Conservation (phyloP, 2,329 filamentous ascomycete species). For the Blastomyces gilchristii region DNA sequence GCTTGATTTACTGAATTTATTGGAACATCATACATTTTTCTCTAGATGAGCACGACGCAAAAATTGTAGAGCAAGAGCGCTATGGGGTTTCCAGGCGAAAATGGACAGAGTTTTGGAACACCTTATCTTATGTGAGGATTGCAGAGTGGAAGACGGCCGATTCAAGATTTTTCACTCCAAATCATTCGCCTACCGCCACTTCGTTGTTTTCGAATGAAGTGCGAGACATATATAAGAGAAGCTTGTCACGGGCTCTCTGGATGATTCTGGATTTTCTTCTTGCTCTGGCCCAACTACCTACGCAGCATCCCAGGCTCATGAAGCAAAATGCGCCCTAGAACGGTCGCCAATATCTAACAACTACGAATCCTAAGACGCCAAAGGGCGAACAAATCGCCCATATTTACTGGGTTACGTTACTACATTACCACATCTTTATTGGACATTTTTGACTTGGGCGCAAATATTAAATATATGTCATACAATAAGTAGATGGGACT, state of each 20-base stretch:
- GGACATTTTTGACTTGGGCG: background rate
- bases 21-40: background rate
- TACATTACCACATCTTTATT: background rate
- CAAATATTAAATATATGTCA: background rate
- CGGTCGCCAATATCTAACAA: background rate
- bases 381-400: background rate
- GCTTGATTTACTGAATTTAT: conserved; percentile 19
- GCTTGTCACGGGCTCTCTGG: background rate
- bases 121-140: background rate
- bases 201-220: background rate
- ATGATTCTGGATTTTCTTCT: background rate
- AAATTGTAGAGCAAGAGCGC: background rate
- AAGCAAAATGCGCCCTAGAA: background rate
- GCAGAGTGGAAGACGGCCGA: too few species aligned
- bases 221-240: background rate
- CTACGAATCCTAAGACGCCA: background rate
- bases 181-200: background rate
- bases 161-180: background rate
- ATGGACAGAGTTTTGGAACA: background rate
- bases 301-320: too few species aligned
- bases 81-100: too few species aligned
- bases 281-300: background rate
- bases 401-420: background rate
- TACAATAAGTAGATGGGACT: background rate
- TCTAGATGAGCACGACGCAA: background rate